Percentiles rank a stretch among this genome's conserved stretches.
These are phyloP conservation scores for Stipa capillata DNA, from an alignment of 176 grass and related monocot genomes.

Conservation along the genomic window DNA sequence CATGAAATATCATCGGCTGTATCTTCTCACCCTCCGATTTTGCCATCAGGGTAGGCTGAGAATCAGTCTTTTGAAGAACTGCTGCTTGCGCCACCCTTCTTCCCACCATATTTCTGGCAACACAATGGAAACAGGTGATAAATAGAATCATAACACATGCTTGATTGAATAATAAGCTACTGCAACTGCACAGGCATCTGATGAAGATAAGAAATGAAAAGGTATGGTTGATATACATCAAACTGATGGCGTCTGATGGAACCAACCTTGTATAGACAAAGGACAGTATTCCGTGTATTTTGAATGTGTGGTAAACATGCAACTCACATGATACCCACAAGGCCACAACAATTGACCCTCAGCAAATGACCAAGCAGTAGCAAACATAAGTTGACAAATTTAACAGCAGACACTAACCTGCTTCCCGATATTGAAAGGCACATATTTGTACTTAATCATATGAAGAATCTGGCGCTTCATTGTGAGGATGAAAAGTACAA, in stretches of 20 bases:
- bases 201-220: neutral
- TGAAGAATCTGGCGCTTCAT: slow-evolving; percentile 97
- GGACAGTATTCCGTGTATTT: neutral
- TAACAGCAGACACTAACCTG: slow-evolving; percentile 43
- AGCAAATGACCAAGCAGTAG: neutral
- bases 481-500: slow-evolving; percentile 80
- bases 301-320: neutral
- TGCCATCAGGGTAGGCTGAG: neutral
- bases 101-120: slow-evolving; percentile 66
- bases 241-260: neutral
- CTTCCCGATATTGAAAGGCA: slow-evolving; percentile 75
- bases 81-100: slow-evolving; percentile 52
- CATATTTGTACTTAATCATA: slow-evolving; percentile 89
- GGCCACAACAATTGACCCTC: neutral
- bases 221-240: neutral
- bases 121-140: neutral
- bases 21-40: slow-evolving; percentile 15
- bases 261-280: neutral
- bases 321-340: neutral
- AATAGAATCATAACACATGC: neutral
- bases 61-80: slow-evolving; percentile 52
- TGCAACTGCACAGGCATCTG: neutral
- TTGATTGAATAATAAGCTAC: neutral
- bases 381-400: neutral
- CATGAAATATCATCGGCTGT: slow-evolving; percentile 26